Evolutionary conservation across 108 stramenopile species (phyloP), one percentile per base, ranked within the genome.

Genomic region (Schizochytrium sp.): DNA sequence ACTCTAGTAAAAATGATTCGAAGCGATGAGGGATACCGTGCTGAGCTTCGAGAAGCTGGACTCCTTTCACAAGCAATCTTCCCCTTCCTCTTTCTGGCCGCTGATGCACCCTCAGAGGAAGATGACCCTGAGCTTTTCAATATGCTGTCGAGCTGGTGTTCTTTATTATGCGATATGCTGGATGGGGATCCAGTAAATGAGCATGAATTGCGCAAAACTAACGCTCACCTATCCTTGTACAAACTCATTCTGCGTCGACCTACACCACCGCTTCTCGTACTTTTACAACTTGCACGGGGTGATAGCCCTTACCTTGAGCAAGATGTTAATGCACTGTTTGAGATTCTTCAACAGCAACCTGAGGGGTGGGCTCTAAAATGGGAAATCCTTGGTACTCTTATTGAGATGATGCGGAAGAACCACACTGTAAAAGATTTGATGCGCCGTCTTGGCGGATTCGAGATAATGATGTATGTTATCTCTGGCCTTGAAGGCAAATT

Each of bases 371-470:
- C 47, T 53, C 76, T 17, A n/a, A 55, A 83, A 28, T 49, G 13
- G 7, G 53, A 83, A 10, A 83, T 83, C 40, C 53, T 83, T 10
- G 76, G 53, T 53, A 83, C 76, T 7, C 47, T 83, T 5, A 38
- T 83, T n/a, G 76, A 55, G 38, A 83, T 83, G 76, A 83, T 83
- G 76, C 76, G 53, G 12, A 83, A 55, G 28, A 83, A 83, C 55
- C 76, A 83, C 76, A 42, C 10, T 28, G 76, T 50, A 17, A 83
- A 83, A 53, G 3, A 83, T 28, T 53, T 83, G 28, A 49, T 83
- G 50, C 76, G 76, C 76, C 47, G 28, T 8, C 53, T 49, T 40
- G 40, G 47, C 28, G 76, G 76, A 17, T 83, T 83, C 53, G 76
- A 83, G 47, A 55, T 38, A 5, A 55, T 83, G 76, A 47, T 83